Evolutionary conservation across 1,284 basidiomycete genomes (phyloP).

Genomic region (Lentinula novae-zelandiae): DNA sequence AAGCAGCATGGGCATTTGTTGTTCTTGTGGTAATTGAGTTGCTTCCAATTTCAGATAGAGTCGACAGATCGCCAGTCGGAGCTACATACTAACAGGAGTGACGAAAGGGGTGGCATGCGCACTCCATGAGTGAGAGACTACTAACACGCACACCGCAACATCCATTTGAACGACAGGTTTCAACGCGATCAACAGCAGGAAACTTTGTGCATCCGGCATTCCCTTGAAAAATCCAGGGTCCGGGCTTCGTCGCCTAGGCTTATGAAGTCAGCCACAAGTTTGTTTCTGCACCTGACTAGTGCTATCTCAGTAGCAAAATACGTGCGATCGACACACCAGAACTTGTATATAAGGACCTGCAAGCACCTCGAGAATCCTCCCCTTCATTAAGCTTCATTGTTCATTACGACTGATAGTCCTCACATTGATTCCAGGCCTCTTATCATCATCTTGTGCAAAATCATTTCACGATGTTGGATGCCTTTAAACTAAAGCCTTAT

Average conservation of each 20-base stretch:
- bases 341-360: neutral
- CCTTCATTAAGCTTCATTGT: neutral
- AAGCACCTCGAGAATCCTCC: neutral
- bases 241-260: neutral
- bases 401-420: neutral
- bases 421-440: neutral
- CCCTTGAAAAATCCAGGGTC: neutral
- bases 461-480: constrained; percentile 47
- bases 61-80: neutral
- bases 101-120: neutral
- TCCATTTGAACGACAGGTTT: neutral
- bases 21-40: neutral
- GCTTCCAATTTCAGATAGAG: neutral
- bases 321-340: neutral
- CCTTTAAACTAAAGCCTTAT: constrained; percentile 72
- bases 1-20: neutral
- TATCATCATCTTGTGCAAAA: neutral
- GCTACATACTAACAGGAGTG: neutral
- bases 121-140: neutral
- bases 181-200: neutral
- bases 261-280: neutral
- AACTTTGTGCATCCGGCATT: neutral
- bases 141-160: neutral
- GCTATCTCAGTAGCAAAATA: neutral
- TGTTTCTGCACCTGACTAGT: too few relatives aligned